Conservation (phyloP, 2,329 filamentous ascomycete genomes). For the Penicillium rolfsii region DNA sequence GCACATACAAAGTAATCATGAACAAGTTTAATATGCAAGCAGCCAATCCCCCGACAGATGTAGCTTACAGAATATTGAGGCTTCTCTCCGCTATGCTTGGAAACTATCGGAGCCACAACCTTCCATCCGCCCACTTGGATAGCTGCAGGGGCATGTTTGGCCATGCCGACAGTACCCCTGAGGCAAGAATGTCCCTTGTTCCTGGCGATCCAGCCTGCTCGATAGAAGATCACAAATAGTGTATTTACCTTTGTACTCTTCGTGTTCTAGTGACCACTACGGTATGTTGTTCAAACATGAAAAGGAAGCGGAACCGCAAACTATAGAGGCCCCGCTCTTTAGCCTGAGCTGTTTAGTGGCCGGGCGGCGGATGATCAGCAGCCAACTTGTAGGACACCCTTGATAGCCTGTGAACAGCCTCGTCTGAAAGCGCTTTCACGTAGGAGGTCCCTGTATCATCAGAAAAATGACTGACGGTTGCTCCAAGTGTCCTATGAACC, state of each 20-base stretch:
- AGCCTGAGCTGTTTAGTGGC: not conserved
- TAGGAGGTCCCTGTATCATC: not conserved
- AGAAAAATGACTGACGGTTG: too few relatives aligned
- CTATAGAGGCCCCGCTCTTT: not conserved
- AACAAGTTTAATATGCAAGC: not conserved
- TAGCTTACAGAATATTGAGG: not conserved
- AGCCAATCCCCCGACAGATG: not conserved
- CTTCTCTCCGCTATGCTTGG: not conserved
- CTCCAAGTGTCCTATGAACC: not conserved
- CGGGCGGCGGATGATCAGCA: not conserved
- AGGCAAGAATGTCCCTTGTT: not conserved
- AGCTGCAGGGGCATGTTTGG: not conserved
- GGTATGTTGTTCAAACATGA: not conserved
- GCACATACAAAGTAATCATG: not conserved
- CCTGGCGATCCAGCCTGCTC: not conserved
- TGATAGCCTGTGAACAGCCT: too few relatives aligned
- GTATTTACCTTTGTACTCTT: too few relatives aligned
- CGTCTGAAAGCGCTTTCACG: not conserved
- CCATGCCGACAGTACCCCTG: not conserved
- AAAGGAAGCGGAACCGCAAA: not conserved
- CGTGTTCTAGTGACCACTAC: too few relatives aligned
- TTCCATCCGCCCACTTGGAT: not conserved
- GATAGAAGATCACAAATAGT: not conserved
- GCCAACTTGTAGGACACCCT: too few relatives aligned
- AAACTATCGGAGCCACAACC: not conserved